Base-by-base conservation (phyloP, 2,329 filamentous ascomycete genomes). In the Aulographum hederae region DNA sequence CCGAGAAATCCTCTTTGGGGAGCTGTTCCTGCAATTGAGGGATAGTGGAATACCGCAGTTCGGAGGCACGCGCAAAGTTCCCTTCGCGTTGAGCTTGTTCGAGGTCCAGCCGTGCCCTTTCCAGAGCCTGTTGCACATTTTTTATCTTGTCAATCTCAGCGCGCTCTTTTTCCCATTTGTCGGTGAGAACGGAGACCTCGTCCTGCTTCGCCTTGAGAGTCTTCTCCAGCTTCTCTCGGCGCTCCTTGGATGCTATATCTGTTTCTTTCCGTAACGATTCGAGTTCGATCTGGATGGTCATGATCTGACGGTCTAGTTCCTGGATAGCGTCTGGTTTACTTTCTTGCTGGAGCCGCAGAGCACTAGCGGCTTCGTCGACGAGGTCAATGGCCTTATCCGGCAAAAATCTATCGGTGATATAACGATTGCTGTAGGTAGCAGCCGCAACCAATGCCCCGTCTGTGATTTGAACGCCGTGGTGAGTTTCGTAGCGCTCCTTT, bases 351-450 rank as follows among this genome's bases (percentile, higher is more conserved):
- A 95, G 57, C 28, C 91, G 73, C 6, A 95, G 60, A 15, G 84
- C 82, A 37, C 80, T 91, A 1, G 86, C 85, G 6, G 89, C 89
- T 56, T 95, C 89, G 41, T 95, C 89, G 52, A 98, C 89, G 12
- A 95, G 56, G 50, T 95, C 89, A 39, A 98, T 95, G 3, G 89
- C 89, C 52, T 95, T 95, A 54, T 98, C 89, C 0, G 89, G 89
- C 1, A 95, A 61, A 54, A 93, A 95, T 2, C 89, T 76, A 47
- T 95, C 86, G 11, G 85, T 94, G 42, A 98, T 89, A 52, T 95
- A 98, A 32, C 89, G 78, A 46, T 95, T 95, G 39, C 80, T 89
- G 48, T 91, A 79, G 0, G 81, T 79, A 2, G 86, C 85, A 2
- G 89, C 86, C 2, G 89, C 84, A 11, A 98, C 86, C 8, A 95